A percentile compares a stretch with the other conserved stretches of the same genome.
phyloP scores from a whole-genome alignment of 1,284 basidiomycete genomes.

The Omphalotus olearius region DNA sequence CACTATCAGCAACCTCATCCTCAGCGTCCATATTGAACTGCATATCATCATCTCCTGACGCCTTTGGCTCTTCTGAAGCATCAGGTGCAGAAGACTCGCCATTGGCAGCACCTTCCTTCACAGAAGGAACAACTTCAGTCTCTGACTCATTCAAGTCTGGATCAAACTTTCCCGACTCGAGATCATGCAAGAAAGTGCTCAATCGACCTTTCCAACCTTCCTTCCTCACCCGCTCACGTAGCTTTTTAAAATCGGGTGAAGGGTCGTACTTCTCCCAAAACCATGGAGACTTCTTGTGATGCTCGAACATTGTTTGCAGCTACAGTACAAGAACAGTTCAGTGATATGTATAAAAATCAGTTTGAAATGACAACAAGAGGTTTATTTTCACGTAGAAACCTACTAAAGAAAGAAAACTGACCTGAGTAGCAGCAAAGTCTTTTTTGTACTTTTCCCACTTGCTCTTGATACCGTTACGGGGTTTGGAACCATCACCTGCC shows the following conservation, averaged over 20 bases:
- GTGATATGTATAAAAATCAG: conserved; percentile 20
- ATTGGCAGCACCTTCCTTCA: conserved; percentile 40
- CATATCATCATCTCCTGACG: conserved; percentile 51
- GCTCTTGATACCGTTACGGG: conserved; percentile 73
- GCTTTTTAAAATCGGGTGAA: conserved; percentile 56
- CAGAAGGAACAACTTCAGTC: conserved; percentile 36
- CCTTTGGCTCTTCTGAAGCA: conserved; percentile 45
- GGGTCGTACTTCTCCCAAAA: conserved; percentile 93
- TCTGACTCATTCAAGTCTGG: conserved; percentile 61
- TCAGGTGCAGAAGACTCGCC: conserved; percentile 31
- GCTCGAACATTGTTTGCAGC: conserved; percentile 90
- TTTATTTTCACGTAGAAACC: not conserved
- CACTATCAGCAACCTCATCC: conserved; percentile 62
- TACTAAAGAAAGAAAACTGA: conserved; percentile 34
- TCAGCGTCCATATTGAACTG: conserved; percentile 66
- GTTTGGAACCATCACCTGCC: conserved; percentile 72
- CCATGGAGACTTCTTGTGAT: conserved; percentile 89
- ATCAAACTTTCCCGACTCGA: conserved; percentile 83
- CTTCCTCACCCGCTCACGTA: conserved; percentile 74
- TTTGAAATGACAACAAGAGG: conserved; percentile 2
- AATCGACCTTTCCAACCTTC: conserved; percentile 77
- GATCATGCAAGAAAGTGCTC: conserved; percentile 68
- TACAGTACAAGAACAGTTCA: conserved; percentile 46
- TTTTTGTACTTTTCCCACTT: conserved; percentile 92
- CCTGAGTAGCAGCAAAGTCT: conserved; percentile 81